Percentiles rank a stretch among this genome's conserved stretches.
Evolutionary conservation across 176 grass and related monocot species (phyloP).

Genomic region (Zoysia japonica): DNA sequence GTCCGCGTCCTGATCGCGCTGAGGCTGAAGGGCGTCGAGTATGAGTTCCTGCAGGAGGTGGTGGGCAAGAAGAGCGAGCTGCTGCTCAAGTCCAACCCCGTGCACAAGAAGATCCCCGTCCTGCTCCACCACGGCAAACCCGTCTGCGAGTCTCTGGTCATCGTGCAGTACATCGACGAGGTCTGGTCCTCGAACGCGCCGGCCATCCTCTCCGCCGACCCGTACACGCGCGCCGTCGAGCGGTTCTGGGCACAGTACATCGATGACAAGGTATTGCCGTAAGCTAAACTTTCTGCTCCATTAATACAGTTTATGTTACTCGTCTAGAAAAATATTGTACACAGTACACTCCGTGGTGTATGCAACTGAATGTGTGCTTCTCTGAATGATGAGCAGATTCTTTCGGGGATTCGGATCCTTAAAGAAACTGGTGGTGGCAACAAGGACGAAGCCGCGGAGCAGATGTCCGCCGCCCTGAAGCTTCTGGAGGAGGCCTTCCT

Average conservation of each 20-base stretch:
- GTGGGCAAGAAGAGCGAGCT: constrained; percentile 48
- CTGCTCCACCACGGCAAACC: constrained; percentile 52
- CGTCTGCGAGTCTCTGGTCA: constrained; percentile 48
- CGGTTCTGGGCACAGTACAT: constrained; percentile 48
- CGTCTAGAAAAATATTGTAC: not conserved
- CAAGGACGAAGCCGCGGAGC: not conserved
- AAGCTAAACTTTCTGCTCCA: not conserved
- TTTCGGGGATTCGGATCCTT: not conserved
- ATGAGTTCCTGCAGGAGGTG: constrained; percentile 44
- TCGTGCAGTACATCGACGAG: constrained; percentile 51
- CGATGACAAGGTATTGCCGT: constrained; percentile 24
- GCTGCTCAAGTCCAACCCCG: constrained; percentile 57
- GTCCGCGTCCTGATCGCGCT: constrained; percentile 36
- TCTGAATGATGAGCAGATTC: not conserved
- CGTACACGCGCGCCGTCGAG: constrained; percentile 33
- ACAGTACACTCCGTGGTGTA: not conserved
- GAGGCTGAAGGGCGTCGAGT: constrained; percentile 46
- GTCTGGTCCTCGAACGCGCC: constrained; percentile 31
- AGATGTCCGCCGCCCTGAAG: not conserved
- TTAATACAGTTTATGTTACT: not conserved
- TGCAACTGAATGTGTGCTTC: constrained; percentile 19
- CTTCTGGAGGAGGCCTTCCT: constrained; percentile 47
- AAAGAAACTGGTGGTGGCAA: not conserved
- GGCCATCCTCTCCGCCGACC: constrained; percentile 31
- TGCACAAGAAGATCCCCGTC: constrained; percentile 61